Base-by-base conservation (phyloP, 169 alveolate genomes). In the Plasmodium malariae region DNA sequence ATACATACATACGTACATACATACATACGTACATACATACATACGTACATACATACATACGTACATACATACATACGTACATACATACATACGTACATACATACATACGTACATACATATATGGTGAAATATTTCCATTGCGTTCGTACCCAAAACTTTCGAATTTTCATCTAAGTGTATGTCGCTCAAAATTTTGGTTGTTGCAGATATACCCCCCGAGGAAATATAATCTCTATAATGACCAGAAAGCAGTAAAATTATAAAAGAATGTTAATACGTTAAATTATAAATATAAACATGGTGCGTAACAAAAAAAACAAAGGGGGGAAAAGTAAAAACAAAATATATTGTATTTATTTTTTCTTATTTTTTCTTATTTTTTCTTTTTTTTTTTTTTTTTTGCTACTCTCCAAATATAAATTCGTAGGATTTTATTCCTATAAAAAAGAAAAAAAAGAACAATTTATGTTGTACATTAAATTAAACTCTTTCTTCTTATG, bases 331-430 rank as follows among this genome's bases (percentile, higher is more conserved):
- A 67, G 7, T n/a, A 37, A 67, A 48, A 28, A 1, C 14, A 43
- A 28, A 32, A 14, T 34, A 5, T 43, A 14, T 12, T 54, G 28
- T 21, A 19, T 36, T 2, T 45, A 54, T 72, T 32, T 72, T 21
- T 43, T n/a, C 21, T 40, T 49, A 17, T 51, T 51, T 19, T 40
- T 34, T 9, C 26, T 68, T 68, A 55, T 21, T 14, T 55, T 69
- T 24, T 43, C 21, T 40, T 11, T 59, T 59, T 34, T 54, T 9
- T 30, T 45, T 60, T 60, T 51, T 60, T 40, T 28, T 14, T 30
- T 72, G 6, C 55, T 73, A 73, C 87, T 73, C 72, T 73, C 87
- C 87, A 73, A 73, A 73, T 17, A 73, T 73, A 34, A 73, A 73
- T 59, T 73, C 87, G 36, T 73, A 73, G 28, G 54, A 37, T n/a